Conservation (phyloP, 805 yeast species). For the Sugiyamaella smithiae region DNA sequence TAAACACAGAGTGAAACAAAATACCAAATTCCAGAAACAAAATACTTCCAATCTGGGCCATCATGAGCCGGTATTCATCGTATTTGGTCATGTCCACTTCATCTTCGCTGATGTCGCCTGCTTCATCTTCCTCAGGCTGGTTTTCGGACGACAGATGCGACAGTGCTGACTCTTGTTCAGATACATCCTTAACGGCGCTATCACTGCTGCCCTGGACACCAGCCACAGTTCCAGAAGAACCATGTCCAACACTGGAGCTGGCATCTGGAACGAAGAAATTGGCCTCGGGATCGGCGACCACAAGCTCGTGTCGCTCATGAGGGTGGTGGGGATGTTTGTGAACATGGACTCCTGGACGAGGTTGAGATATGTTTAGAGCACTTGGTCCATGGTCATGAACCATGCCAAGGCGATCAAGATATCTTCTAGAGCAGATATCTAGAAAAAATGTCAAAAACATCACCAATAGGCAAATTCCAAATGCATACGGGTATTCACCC, state of each 20-base stretch:
- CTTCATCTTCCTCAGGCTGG: not conserved
- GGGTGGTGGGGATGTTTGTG: not conserved
- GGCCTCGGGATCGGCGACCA: not conserved
- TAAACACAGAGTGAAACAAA: conserved; percentile 76
- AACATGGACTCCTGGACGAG: not conserved
- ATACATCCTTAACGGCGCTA: not conserved
- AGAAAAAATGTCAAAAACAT: conserved; percentile 35
- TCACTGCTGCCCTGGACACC: not conserved
- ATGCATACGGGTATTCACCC: conserved; percentile 57
- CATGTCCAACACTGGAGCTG: not conserved
- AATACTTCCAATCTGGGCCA: conserved; percentile 42
- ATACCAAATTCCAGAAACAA: conserved; percentile 76
- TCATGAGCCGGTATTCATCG: conserved; percentile 1
- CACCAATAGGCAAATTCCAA: conserved; percentile 51
- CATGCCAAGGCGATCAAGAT: conserved; percentile 18
- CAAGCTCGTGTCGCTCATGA: not conserved
- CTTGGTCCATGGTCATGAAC: conserved; percentile 26
- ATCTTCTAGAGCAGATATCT: conserved; percentile 21
- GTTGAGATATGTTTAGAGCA: conserved; percentile 8
- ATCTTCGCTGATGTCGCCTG: not conserved
- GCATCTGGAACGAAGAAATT: not conserved
- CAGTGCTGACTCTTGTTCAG: not conserved
- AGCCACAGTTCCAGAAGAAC: not conserved
- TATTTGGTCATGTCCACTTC: not conserved
- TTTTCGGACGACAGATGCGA: not conserved